phyloP scores from a whole-genome alignment of 805 yeast species.

The Scheffersomyces spartinae region DNA sequence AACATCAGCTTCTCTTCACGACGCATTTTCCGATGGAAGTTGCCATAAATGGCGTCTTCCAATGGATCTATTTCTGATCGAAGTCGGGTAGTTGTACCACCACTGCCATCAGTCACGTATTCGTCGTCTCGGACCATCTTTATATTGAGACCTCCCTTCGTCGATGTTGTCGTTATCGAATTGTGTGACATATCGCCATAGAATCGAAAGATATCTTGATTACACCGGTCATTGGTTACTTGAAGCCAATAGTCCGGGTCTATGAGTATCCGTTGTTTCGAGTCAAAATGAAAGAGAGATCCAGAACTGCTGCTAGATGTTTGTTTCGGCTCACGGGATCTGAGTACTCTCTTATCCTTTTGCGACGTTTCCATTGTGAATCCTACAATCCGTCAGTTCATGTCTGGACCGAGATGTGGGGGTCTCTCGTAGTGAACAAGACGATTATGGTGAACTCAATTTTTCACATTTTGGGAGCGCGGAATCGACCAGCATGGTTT shows the following conservation, averaged over 20 bases:
- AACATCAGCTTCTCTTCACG: constrained; percentile 54
- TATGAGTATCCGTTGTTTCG: constrained; percentile 18
- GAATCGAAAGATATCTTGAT: constrained; percentile 1
- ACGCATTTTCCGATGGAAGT: constrained; percentile 48
- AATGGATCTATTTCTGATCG: constrained; percentile 26
- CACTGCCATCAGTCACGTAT: constrained; percentile 14
- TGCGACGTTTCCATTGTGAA: too few species aligned
- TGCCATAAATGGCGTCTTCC: constrained; percentile 27
- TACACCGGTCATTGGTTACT: constrained; percentile 3
- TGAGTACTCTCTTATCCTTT: too few species aligned
- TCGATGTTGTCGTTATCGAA: constrained; percentile 5
- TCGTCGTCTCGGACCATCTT: constrained; percentile 9
- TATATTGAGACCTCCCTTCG: constrained; percentile 24
- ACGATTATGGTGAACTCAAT: too few species aligned
- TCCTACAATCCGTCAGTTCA: too few species aligned
- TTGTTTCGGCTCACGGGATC: constrained; percentile 32
- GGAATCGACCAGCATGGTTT: too few species aligned
- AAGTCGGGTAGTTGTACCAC: not conserved
- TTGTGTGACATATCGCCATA: too few species aligned
- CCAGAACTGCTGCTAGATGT: too few species aligned
- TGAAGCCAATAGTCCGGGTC: constrained; percentile 1
- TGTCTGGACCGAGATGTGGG: too few species aligned
- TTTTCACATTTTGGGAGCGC: too few species aligned
- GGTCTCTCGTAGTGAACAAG: too few species aligned
- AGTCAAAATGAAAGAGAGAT: constrained; percentile 47